A percentile compares a stretch with the other conserved stretches of the same genome.
These are phyloP conservation scores for Arthroderma sp. DNA, from an alignment of 2,329 filamentous ascomycete species.

Conservation along the genomic window DNA sequence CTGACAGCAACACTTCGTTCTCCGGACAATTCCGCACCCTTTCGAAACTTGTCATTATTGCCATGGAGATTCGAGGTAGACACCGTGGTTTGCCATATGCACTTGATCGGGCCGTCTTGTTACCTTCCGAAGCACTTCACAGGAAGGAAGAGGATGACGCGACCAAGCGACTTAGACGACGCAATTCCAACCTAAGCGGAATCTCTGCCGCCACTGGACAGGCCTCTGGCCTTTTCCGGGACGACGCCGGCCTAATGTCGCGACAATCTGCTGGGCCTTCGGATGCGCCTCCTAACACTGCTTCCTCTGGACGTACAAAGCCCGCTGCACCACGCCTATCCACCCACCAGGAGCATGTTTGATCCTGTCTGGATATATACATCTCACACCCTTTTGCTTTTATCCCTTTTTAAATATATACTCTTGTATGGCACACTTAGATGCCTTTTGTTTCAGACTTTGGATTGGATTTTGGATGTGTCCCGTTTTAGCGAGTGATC, in stretches of 20 bases:
- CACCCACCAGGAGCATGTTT: not conserved
- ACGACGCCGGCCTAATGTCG: not conserved
- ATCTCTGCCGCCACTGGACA: slow-evolving; percentile 4
- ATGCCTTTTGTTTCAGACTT: too few relatives aligned
- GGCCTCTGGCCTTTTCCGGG: not conserved
- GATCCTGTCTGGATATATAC: not conserved
- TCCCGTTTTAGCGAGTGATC: not conserved
- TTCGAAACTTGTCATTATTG: slow-evolving; percentile 53
- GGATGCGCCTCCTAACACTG: not conserved
- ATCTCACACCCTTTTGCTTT: not conserved
- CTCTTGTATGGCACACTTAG: too few relatives aligned
- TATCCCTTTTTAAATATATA: too few relatives aligned
- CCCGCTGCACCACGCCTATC: not conserved
- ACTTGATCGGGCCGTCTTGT: slow-evolving; percentile 56
- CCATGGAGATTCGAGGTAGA: slow-evolving; percentile 54
- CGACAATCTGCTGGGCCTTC: not conserved
- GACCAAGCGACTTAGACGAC: slow-evolving; percentile 33
- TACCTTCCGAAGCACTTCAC: slow-evolving; percentile 54
- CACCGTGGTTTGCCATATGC: slow-evolving; percentile 56
- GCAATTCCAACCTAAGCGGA: slow-evolving; percentile 25
- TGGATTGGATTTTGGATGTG: not conserved
- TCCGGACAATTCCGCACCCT: slow-evolving; percentile 67
- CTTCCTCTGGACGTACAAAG: not conserved
- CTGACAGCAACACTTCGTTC: slow-evolving; percentile 63
- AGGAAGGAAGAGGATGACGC: slow-evolving; percentile 47